Evolutionary conservation across 148 eudicot genomes (phyloP), one percentile per base, ranked within the genome.

Genomic region (Heliamphora exappendiculata): DNA sequence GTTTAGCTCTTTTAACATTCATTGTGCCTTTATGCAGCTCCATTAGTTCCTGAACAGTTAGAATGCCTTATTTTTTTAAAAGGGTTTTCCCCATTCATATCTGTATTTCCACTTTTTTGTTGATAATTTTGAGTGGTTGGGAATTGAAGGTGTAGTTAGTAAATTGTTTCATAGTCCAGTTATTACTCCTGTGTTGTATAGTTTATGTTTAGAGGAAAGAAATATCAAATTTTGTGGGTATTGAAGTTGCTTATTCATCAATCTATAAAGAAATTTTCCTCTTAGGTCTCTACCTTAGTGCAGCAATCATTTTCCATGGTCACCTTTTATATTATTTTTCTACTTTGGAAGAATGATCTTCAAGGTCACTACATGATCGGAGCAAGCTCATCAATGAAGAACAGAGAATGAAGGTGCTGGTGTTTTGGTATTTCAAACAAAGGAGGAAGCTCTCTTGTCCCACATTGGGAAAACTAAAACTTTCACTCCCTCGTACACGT

Each of bases 31-130:
- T n/a, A 5, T 24, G 42, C 16, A 19, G 70, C 57, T 44, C 12
- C 28, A 5, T 9, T 8, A 31, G 41, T 20, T 10, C 28, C 28
- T 26, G 66, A 28, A 22, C 26, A 26, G 67, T 58, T 74, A 12
- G 24, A 14, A 11, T 7, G 13, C 26, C 33, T 73, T 42, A 17
- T 26, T 58, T 42, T 12, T 26, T 50, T 28, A 9, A 19, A n/a
- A n/a, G n/a, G n/a, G 12, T 20, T 70, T 62, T 33, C n/a, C n/a
- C n/a, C n/a, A 45, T 33, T 47, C 17, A 47, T 4, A 29, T n/a
- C 37, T 36, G 20, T 54, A 29, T 45, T 45, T 39, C 58, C 67
- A 33, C 75, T 45, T 16, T 71, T 78, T 70, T 78, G 62, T 47
- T 51, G 39, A 47, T 57, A 69, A 28, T 17, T 78, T 44, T 58